phyloP scores from a whole-genome alignment of 179 eudicot species.

The Actinidia chinensis region DNA sequence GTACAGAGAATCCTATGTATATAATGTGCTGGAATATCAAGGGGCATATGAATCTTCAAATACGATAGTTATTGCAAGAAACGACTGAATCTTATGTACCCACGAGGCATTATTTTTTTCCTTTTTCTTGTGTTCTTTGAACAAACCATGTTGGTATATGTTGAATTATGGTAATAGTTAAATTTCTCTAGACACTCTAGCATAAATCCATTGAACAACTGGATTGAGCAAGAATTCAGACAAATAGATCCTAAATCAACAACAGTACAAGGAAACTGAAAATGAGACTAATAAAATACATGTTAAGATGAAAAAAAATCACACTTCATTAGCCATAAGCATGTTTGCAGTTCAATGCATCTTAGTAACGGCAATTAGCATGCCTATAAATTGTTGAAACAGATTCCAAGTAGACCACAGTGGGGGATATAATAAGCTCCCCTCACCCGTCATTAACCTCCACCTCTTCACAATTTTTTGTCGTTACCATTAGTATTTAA shows the following conservation, averaged over 20 bases:
- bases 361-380: neutral
- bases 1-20: neutral
- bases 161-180: neutral
- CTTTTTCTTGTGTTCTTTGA: neutral
- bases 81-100: neutral
- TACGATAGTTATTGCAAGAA: neutral
- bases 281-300: neutral
- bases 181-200: neutral
- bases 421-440: neutral
- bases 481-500: neutral
- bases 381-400: neutral
- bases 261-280: neutral
- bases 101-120: slow-evolving; percentile 5
- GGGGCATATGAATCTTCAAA: neutral
- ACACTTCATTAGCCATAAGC: neutral
- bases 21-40: neutral
- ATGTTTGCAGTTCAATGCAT: neutral
- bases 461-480: neutral
- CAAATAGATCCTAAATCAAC: neutral
- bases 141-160: neutral
- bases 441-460: neutral
- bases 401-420: neutral
- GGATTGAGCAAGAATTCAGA: too few relatives aligned
- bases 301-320: neutral
- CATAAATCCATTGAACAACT: slow-evolving; percentile 1